These are phyloP conservation scores for Massariosphaeria phaeospora DNA, from an alignment of 495 filamentous ascomycete species.

Conservation along the genomic window DNA sequence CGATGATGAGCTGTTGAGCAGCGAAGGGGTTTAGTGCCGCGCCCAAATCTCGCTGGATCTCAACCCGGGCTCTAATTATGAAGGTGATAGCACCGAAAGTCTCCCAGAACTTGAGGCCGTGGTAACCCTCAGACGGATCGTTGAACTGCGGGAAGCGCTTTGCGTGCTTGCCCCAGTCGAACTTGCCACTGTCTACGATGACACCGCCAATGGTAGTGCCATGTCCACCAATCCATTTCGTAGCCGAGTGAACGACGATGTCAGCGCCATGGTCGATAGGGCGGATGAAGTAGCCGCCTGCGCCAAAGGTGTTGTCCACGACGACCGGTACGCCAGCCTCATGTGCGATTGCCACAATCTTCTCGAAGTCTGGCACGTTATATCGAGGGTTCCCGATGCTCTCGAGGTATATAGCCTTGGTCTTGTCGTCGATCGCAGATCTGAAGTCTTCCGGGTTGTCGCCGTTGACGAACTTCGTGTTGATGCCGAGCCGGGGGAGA, in stretches of 20 bases:
- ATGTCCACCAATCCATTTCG: slow-evolving; percentile 98
- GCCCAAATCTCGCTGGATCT: slow-evolving; percentile 87
- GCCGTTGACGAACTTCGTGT: slow-evolving; percentile 82
- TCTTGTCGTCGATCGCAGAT: slow-evolving; percentile 85
- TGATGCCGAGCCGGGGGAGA: slow-evolving; percentile 79
- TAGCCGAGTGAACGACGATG: slow-evolving; percentile 92
- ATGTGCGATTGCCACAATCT: slow-evolving; percentile 40
- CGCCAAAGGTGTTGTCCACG: slow-evolving; percentile 97
- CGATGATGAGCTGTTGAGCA: slow-evolving; percentile 88
- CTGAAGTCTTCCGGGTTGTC: slow-evolving; percentile 81
- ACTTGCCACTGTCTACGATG: slow-evolving; percentile 87
- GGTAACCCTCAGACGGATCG: slow-evolving; percentile 88
- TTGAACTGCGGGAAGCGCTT: slow-evolving; percentile 90
- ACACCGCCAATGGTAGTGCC: slow-evolving; percentile 93
- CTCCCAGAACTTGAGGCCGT: slow-evolving; percentile 96
- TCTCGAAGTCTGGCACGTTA: slow-evolving; percentile 60
- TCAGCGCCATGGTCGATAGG: slow-evolving; percentile 88
- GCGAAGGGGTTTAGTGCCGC: slow-evolving; percentile 84
- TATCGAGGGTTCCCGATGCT: slow-evolving; percentile 94
- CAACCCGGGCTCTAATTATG: slow-evolving; percentile 73
- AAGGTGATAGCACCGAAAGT: slow-evolving; percentile 84
- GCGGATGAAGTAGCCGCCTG: slow-evolving; percentile 83
- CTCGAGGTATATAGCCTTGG: slow-evolving; percentile 94
- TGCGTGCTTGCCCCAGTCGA: slow-evolving; percentile 89
- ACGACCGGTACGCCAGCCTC: slow-evolving; percentile 56